Conservation (phyloP, 129 eudicot genomes). For the Chrysanthemum lavandulifolium region DNA sequence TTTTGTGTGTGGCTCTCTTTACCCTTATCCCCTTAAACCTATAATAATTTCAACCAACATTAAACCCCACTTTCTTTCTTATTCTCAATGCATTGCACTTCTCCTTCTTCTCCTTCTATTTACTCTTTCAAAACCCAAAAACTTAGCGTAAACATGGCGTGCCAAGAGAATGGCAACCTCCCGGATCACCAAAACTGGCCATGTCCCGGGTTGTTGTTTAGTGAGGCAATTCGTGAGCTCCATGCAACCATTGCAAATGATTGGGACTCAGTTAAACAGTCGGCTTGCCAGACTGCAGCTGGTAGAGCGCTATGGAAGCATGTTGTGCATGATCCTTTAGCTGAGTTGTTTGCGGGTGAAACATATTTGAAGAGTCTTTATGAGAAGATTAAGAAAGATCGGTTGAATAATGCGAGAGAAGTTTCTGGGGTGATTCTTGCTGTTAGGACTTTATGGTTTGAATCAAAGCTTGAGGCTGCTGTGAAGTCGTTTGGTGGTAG, state of each 20-base stretch:
- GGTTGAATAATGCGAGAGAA: constrained; percentile 72
- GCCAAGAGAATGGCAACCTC: constrained; percentile 39
- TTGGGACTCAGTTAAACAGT: constrained; percentile 68
- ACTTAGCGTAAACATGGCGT: constrained; percentile 31
- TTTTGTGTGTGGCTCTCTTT: constrained; percentile 94
- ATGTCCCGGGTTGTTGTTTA: constrained; percentile 46
- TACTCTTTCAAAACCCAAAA: constrained; percentile 23
- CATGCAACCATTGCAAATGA: constrained; percentile 74
- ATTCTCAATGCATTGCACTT: constrained; percentile 31
- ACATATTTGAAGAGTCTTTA: constrained; percentile 63
- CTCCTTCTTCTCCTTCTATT: constrained; percentile 33
- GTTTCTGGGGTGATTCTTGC: constrained; percentile 93
- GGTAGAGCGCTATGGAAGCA: constrained; percentile 95
- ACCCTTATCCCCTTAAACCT: constrained; percentile 61
- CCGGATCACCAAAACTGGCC: constrained; percentile 65
- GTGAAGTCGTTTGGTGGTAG: constrained; percentile 60
- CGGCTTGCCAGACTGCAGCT: constrained; percentile 97
- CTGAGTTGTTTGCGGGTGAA: constrained; percentile 94
- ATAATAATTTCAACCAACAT: constrained; percentile 21
- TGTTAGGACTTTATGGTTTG: constrained; percentile 93
- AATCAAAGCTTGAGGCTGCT: constrained; percentile 81
- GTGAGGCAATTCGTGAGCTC: constrained; percentile 52
- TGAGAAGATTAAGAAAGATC: constrained; percentile 89
- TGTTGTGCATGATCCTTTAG: constrained; percentile 79
- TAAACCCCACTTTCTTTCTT: constrained; percentile 27